These are phyloP conservation scores for Peronospora belbahrii DNA, from an alignment of 352 stramenopile genomes.

Conservation along the genomic window DNA sequence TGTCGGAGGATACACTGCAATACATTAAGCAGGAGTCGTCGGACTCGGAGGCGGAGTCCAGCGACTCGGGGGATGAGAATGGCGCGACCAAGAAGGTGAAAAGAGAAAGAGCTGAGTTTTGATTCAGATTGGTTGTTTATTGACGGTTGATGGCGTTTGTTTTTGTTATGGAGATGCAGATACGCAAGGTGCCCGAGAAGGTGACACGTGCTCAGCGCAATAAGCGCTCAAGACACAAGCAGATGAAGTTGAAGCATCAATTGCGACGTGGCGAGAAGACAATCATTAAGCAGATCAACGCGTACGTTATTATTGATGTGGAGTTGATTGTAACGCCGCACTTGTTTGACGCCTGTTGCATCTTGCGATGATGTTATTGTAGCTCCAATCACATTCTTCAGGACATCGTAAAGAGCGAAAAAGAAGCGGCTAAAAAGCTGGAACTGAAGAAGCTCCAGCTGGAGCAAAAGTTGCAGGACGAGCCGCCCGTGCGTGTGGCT, in stretches of 20 bases:
- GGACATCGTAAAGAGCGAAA: conserved; percentile 61
- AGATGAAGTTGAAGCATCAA: conserved; percentile 67
- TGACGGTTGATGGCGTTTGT: not conserved
- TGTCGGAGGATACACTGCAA: conserved; percentile 76
- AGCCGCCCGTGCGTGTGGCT: conserved; percentile 61
- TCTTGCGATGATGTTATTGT: conserved; percentile 6
- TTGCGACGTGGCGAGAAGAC: conserved; percentile 52
- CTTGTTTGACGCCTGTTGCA: not conserved
- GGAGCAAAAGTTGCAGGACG: conserved; percentile 69
- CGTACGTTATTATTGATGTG: conserved; percentile 31
- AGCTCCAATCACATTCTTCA: conserved; percentile 66
- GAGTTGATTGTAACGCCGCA: not conserved
- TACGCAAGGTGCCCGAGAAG: conserved; percentile 41
- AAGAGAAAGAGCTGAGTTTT: not conserved
- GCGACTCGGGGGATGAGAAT: conserved; percentile 38
- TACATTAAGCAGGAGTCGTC: conserved; percentile 65
- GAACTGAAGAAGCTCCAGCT: conserved; percentile 70
- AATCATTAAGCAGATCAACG: conserved; percentile 85
- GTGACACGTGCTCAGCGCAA: conserved; percentile 70
- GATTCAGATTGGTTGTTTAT: not conserved
- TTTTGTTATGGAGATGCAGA: conserved; percentile 2
- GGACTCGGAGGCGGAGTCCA: conserved; percentile 31
- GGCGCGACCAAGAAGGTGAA: conserved; percentile 23
- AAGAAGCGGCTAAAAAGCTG: conserved; percentile 49
- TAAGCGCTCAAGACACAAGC: conserved; percentile 71